Percentiles rank a stretch among this genome's conserved stretches.
These are phyloP conservation scores for Hymenoscyphus fraxineus DNA, from an alignment of 2,329 filamentous ascomycete genomes.

Conservation along the genomic window DNA sequence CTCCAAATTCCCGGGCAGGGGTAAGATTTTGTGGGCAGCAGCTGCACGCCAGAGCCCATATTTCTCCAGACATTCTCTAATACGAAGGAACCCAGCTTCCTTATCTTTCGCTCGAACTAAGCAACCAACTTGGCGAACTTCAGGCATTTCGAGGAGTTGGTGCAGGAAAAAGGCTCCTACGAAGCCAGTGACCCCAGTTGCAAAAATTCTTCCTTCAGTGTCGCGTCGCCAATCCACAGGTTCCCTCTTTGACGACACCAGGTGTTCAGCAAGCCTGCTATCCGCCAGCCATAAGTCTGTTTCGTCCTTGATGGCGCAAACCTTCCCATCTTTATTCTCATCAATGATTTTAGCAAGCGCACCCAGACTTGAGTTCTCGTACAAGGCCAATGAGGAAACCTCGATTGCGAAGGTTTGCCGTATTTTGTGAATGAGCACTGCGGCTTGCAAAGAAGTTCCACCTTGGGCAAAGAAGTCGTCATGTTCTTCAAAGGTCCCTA, in stretches of 20 bases:
- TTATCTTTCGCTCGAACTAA: not conserved
- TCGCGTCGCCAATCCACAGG: conserved; percentile 5
- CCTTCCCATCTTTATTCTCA: not conserved
- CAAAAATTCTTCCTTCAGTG: conserved; percentile 2
- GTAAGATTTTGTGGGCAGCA: not conserved
- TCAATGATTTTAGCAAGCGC: conserved; percentile 1
- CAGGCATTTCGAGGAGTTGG: not conserved
- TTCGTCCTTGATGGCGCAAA: not conserved
- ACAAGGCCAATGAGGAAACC: not conserved
- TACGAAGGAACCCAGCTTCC: not conserved
- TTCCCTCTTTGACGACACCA: not conserved
- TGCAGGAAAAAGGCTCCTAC: conserved; percentile 4
- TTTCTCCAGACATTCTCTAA: not conserved
- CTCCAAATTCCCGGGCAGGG: not conserved
- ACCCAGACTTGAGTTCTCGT: conserved; percentile 2
- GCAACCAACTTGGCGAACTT: not conserved
- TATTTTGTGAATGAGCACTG: not conserved
- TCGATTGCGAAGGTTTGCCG: not conserved
- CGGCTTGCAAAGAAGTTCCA: conserved; percentile 2
- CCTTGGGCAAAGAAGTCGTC: conserved; percentile 6
- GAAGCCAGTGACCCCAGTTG: conserved; percentile 2
- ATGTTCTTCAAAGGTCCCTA: not conserved
- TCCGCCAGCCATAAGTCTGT: not conserved
- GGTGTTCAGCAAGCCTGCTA: conserved; percentile 1
- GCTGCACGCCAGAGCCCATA: not conserved